A percentile compares a stretch with the other conserved stretches of the same genome.
phyloP scores from a whole-genome alignment of 768 basidiomycete genomes.

The Podaxis rugospora region DNA sequence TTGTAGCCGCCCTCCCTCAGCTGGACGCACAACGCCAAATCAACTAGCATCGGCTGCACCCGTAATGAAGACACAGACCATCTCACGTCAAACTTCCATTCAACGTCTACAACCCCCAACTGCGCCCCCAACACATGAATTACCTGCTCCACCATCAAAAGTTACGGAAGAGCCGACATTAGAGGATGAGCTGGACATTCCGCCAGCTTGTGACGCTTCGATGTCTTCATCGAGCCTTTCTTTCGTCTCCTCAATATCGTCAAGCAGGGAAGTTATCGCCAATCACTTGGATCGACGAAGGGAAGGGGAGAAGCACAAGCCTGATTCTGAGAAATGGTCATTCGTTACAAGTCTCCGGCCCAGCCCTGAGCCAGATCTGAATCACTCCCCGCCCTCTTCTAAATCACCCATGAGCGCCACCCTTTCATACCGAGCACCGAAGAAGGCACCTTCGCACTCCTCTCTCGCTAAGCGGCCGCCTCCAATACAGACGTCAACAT shows the following conservation, averaged over 20 bases:
- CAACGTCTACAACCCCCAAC: slow-evolving; percentile 40
- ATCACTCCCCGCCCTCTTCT: slow-evolving; percentile 14
- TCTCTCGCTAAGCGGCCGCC: slow-evolving; percentile 37
- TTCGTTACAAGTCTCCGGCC: slow-evolving; percentile 19
- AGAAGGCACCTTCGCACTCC: slow-evolving; percentile 56
- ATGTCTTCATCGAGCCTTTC: slow-evolving; percentile 37
- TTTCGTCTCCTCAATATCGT: slow-evolving; percentile 36
- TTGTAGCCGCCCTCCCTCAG: slow-evolving; percentile 12
- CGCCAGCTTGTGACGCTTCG: slow-evolving; percentile 17
- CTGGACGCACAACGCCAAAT: slow-evolving; percentile 1
- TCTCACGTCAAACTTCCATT: slow-evolving; percentile 39
- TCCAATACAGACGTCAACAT: slow-evolving; percentile 23
- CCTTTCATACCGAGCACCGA: slow-evolving; percentile 33
- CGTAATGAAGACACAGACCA: slow-evolving; percentile 25
- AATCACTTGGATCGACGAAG: slow-evolving; percentile 24
- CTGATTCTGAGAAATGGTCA: slow-evolving; percentile 22
- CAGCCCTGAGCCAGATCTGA: slow-evolving; percentile 12
- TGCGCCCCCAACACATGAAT: slow-evolving; percentile 44
- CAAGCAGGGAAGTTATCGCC: slow-evolving; percentile 22
- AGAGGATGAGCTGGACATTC: slow-evolving; percentile 12
- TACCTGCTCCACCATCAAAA: slow-evolving; percentile 41
- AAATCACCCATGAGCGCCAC: slow-evolving; percentile 17
- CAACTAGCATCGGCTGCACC: neutral
- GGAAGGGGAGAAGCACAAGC: slow-evolving; percentile 22
- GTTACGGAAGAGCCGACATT: slow-evolving; percentile 9